These are phyloP conservation scores for Colletotrichum euphorbiae DNA, from an alignment of 2,329 filamentous ascomycete species.

Conservation along the genomic window DNA sequence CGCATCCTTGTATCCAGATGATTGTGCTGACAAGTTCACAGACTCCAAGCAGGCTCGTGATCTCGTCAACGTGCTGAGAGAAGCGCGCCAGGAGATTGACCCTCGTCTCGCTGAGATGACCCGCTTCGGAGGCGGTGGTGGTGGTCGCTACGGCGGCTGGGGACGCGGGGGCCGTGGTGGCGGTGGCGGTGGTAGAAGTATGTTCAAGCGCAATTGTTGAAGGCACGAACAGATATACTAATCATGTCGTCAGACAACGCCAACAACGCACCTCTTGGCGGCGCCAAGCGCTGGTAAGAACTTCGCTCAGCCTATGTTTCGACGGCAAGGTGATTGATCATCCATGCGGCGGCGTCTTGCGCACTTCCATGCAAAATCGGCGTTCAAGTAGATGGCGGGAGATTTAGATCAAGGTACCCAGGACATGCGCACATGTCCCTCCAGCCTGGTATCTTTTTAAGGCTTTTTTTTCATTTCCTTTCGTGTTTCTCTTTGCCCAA, in stretches of 20 bases:
- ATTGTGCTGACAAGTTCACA: slow-evolving; percentile 57
- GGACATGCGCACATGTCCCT: slow-evolving; percentile 17
- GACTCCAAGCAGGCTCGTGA: slow-evolving; percentile 97
- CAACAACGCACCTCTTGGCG: slow-evolving; percentile 60
- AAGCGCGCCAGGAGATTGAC: slow-evolving; percentile 98
- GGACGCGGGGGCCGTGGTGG: slow-evolving; percentile 73
- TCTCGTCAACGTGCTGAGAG: slow-evolving; percentile 89
- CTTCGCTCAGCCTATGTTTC: slow-evolving; percentile 10
- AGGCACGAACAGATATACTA: slow-evolving; percentile 39
- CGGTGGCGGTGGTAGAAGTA: slow-evolving; percentile 61
- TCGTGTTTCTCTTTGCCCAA: slow-evolving; percentile 18
- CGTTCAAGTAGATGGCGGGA: slow-evolving; percentile 38
- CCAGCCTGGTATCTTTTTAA: slow-evolving; percentile 32
- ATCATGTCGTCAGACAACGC: slow-evolving; percentile 55
- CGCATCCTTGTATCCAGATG: neutral
- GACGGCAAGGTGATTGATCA: slow-evolving; percentile 14
- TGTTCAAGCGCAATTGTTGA: slow-evolving; percentile 49
- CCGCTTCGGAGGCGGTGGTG: slow-evolving; percentile 88
- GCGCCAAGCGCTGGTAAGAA: slow-evolving; percentile 63
- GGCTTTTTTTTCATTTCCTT: slow-evolving; percentile 18
- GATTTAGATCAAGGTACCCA: slow-evolving; percentile 30
- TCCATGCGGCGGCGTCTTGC: slow-evolving; percentile 37
- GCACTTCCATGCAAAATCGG: slow-evolving; percentile 37
- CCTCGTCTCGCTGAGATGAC: slow-evolving; percentile 96
- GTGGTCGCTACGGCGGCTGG: slow-evolving; percentile 78